Evolutionary conservation across 345 rosid genomes (phyloP).

Genomic region (Zanthoxylum bungeanum): DNA sequence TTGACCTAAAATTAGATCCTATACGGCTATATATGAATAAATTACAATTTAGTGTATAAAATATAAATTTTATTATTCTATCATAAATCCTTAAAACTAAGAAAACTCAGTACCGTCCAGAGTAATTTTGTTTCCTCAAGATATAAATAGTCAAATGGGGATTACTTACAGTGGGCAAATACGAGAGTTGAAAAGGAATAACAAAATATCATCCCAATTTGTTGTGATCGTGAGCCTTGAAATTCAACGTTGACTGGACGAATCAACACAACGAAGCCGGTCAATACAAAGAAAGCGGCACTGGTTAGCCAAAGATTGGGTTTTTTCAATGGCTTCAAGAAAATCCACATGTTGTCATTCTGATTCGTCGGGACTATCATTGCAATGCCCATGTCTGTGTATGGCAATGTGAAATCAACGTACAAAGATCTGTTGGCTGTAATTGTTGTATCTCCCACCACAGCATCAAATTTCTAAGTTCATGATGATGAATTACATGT

Average conservation of each 20-base stretch:
- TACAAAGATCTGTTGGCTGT: too few species aligned
- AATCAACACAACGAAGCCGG: constrained; percentile 29
- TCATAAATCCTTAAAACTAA: too few species aligned
- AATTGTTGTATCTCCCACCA: too few species aligned
- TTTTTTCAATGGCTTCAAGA: constrained; percentile 29
- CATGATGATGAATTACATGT: too few species aligned
- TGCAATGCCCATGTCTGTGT: constrained; percentile 15
- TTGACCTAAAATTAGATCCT: too few species aligned
- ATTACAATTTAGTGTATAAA: too few species aligned
- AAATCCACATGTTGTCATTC: constrained; percentile 16
- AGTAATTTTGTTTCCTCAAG: too few species aligned
- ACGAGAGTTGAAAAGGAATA: constrained; percentile 5
- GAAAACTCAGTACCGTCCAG: too few species aligned
- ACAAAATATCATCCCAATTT: background rate
- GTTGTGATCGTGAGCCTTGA: background rate
- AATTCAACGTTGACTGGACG: background rate
- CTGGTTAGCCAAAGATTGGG: constrained; percentile 19
- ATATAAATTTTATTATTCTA: too few species aligned
- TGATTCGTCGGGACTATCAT: constrained; percentile 15
- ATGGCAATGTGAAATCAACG: constrained; percentile 51
- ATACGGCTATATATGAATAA: too few species aligned
- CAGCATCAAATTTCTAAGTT: too few species aligned
- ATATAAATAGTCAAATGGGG: too few species aligned
- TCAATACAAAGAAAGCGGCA: constrained; percentile 17
- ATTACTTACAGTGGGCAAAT: background rate